Evolutionary conservation across 2,329 filamentous ascomycete species (phyloP), one percentile per base, ranked within the genome.

Genomic region (Alternaria hordeiaustralica): DNA sequence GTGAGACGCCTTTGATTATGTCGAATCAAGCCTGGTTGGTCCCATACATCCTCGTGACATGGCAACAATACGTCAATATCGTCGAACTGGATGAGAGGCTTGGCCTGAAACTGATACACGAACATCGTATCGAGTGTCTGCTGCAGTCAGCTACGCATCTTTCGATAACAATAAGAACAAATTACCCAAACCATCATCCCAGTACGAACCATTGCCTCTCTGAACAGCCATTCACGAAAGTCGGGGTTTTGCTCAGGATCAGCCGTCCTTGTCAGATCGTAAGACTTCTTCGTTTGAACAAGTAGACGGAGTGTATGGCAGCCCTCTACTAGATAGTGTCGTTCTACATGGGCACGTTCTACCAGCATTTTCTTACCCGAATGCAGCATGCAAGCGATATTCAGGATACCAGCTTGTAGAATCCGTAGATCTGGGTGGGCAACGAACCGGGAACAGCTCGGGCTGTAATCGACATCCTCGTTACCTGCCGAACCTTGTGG

Each of bases 31-130:
- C 20, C 20, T 18, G 62, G 43, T 11, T 47, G 33, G 15, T 67
- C 62, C 67, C 65, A 67, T 30, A 64, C 21, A 20, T 61, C 63
- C 20, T 69, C 65, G 25, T 58, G 62, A 26, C 46, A 61, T n/a
- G 65, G 67, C 21, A 67, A 53, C 5, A 20, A 26, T 7, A 47
- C 46, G 51, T 54, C 54, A 21, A 64, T 55, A 26, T 65, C 62
- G 43, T 65, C 46, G 6, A 67, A 41, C 25, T 51, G 47, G 21
- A 69, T 57, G 8, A 67, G 36, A 11, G 67, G 62, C 55, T 59
- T 63, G 15, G 55, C 53, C n/a, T 60, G 46, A 23, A 63, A 67
- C 30, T 67, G 54, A 25, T 63, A 66, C 4, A 58, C 25, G 26
- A 68, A 63, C 7, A 62, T 49, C n/a, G 33, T 55, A 47, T 66